Evolutionary conservation across 257 asterid species (phyloP), one percentile per base, ranked within the genome.

Genomic region (Echium plantagineum): DNA sequence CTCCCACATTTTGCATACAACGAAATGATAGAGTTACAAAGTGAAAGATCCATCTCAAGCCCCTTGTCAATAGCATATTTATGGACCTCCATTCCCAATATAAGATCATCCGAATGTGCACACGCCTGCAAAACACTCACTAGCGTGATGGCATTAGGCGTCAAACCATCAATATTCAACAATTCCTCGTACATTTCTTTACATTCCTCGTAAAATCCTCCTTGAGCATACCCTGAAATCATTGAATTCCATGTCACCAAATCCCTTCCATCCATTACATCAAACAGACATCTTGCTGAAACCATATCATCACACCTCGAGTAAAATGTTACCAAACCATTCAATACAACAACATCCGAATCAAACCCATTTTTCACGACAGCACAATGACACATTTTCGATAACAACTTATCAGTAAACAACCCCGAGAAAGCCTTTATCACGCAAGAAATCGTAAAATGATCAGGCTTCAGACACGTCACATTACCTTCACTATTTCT

Each of bases 191-290:
- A 87, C 81, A 90, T 58, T 32, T 55, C 71, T 78, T 87, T 90
- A 78, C 95, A 85, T 54, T 87, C 91, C 69, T 74, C 77, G 15
- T 72, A 77, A 68, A 69, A 68, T 38, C 95, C 97, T 55, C 83
- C 83, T 63, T 85, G 97, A 47, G 90, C 71, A 57, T 80, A 90
- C 66, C 96, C 96, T 0, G 97, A 72, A 74, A 87, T 78, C 87
- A 90, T 85, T 0, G 96, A 75, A 71, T 87, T 90, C 97, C 96
- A 87, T 5, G 95, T 82, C 18, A 90, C 96, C 69, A 71, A 66
- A 71, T 90, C 97, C 67, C 77, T 83, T 57, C 53, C 75, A 21
- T 82, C 74, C 85, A 90, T 80, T 67, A 65, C 78, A 69, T 87
- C 79, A 56, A 90, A 90, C 75, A 83, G 22, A 15, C 15, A 55